Evolutionary conservation across 169 alveolate genomes (phyloP).

Genomic region (Plasmodium vivax): DNA sequence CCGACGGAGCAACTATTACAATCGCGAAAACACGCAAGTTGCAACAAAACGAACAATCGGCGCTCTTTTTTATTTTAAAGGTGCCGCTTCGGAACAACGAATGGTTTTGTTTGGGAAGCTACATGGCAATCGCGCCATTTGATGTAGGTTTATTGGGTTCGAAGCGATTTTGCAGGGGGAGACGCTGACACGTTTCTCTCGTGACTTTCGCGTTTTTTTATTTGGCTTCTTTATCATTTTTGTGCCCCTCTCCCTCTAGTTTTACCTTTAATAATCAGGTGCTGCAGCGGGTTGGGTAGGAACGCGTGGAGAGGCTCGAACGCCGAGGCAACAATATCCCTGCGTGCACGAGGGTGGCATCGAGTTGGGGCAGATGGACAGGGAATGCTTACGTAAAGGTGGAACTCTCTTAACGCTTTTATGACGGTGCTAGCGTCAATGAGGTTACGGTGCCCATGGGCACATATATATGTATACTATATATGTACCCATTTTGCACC

Average conservation of each 20-base stretch:
- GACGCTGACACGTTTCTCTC: not conserved
- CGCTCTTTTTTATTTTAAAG: not conserved
- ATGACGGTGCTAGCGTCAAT: not conserved
- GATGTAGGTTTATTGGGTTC: not conserved
- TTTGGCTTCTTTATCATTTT: not conserved
- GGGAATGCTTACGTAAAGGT: not conserved
- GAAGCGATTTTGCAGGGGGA: not conserved
- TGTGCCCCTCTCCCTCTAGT: not conserved
- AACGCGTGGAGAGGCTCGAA: conserved; percentile 84
- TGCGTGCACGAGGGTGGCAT: conserved; percentile 5
- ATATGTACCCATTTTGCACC: not conserved
- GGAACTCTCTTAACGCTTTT: not conserved
- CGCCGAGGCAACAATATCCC: conserved; percentile 84
- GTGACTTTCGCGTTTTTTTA: not conserved
- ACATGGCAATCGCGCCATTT: not conserved
- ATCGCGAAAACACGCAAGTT: not conserved
- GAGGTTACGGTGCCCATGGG: not conserved
- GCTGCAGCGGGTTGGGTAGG: conserved; percentile 56
- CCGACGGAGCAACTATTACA: not conserved
- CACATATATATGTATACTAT: not conserved
- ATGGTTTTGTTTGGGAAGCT: not conserved
- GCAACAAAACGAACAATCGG: not conserved
- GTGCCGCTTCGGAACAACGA: not conserved
- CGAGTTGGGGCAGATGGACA: not conserved
- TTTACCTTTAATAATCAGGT: conserved; percentile 74